These are phyloP conservation scores for Bipolaris oryzae DNA, from an alignment of 2,329 filamentous ascomycete species.

Conservation along the genomic window DNA sequence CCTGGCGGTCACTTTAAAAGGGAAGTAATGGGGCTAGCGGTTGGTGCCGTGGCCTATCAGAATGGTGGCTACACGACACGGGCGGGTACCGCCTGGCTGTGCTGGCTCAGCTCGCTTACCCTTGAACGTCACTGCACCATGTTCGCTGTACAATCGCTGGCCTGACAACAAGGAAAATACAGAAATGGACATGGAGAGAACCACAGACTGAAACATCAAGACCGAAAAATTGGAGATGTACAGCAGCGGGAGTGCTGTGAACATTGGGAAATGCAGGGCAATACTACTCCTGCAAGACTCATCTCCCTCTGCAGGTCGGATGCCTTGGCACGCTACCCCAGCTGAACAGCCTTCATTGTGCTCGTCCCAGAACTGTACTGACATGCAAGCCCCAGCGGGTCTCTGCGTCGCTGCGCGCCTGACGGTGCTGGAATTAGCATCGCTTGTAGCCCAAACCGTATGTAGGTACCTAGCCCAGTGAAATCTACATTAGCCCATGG, in stretches of 20 bases:
- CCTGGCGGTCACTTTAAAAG: constrained; percentile 7
- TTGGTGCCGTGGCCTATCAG: constrained; percentile 7
- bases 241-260: not conserved
- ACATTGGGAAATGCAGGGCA: not conserved
- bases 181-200: not conserved
- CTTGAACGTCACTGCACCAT: constrained; percentile 2
- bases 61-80: not conserved
- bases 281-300: not conserved
- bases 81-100: constrained; percentile 1
- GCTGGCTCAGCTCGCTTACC: constrained; percentile 14
- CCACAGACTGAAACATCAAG: not conserved
- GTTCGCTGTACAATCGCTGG: not conserved
- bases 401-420: constrained; percentile 11
- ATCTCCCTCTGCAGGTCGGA: not conserved
- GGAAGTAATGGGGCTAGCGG: constrained; percentile 3
- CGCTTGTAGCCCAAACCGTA: not conserved
- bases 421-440: constrained; percentile 1
- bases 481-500: not conserved
- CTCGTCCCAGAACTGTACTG: constrained; percentile 3
- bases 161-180: constrained; percentile 3
- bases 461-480: constrained; percentile 3
- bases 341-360: constrained; percentile 11
- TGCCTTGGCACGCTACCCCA: not conserved
- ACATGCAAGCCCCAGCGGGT: constrained; percentile 15
- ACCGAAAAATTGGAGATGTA: not conserved